Conservation (phyloP, 148 eudicot species). For the Silene conica region DNA sequence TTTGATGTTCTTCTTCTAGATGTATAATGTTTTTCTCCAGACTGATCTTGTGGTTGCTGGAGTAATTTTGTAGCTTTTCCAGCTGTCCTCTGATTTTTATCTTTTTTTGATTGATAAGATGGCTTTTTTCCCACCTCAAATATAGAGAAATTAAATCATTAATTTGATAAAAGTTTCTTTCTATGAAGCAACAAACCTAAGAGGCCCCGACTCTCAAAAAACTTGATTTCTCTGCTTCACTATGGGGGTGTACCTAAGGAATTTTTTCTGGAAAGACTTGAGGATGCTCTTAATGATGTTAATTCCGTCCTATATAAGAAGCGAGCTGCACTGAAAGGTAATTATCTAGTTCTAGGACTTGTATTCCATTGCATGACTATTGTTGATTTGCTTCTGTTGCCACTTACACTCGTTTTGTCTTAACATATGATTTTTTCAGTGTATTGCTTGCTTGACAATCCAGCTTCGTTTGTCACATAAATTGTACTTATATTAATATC, state of each 20-base stretch:
- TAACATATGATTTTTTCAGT: background rate
- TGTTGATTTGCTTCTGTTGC: background rate
- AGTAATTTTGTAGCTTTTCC: background rate
- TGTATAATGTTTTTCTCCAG: background rate
- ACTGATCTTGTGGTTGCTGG: background rate
- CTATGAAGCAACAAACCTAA: constrained; percentile 57
- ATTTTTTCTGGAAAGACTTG: constrained; percentile 44
- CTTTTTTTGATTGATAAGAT: background rate
- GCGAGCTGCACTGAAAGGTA: constrained; percentile 68
- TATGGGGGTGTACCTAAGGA: constrained; percentile 73
- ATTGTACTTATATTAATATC: background rate
- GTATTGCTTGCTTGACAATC: background rate
- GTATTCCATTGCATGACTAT: background rate
- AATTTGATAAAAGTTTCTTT: background rate
- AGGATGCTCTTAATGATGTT: constrained; percentile 43
- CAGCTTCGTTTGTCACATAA: background rate
- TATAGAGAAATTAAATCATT: background rate
- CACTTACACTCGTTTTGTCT: background rate
- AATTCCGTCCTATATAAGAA: constrained; percentile 28
- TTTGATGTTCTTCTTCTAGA: background rate
- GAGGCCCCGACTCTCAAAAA: constrained; percentile 47
- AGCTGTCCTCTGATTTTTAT: background rate
- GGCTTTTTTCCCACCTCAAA: too few relatives aligned
- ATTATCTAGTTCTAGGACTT: background rate
- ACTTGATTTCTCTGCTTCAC: constrained; percentile 72